Evolutionary conservation across 306 rosid genomes (phyloP).

Genomic region (Argentina anserina): DNA sequence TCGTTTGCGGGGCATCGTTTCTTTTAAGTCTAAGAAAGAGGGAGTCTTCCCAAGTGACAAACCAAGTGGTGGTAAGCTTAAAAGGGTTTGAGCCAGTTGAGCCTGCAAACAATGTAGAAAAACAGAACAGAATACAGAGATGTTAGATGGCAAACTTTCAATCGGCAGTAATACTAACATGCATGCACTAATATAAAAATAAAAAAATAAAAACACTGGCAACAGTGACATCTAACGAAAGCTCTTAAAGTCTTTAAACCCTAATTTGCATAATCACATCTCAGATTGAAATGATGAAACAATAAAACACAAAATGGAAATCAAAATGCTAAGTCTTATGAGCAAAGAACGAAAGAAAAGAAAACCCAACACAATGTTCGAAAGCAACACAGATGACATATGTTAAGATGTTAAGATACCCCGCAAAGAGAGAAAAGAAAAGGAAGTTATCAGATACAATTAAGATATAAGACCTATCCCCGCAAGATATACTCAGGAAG

Average conservation of each 20-base stretch:
- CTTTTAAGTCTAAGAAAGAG: slow-evolving; percentile 13
- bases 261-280: not conserved
- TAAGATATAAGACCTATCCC: not conserved
- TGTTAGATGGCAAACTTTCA: not conserved
- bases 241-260: not conserved
- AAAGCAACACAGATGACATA: not conserved
- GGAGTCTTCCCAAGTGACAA: slow-evolving; percentile 27
- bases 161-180: not conserved
- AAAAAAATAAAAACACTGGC: not conserved
- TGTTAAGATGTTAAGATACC: not conserved
- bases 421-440: not conserved
- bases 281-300: not conserved
- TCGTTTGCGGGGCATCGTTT: not conserved
- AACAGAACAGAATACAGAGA: not conserved
- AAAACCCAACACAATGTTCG: not conserved
- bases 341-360: not conserved
- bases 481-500: not conserved
- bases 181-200: too few species aligned
- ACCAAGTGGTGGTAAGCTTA: slow-evolving; percentile 25
- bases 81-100: slow-evolving; percentile 1
- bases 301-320: not conserved
- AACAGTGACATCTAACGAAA: not conserved
- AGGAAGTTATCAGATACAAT: not conserved
- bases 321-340: not conserved
- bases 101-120: slow-evolving; percentile 12